These are phyloP conservation scores for Hypoxylon cercidicola DNA, from an alignment of 495 filamentous ascomycete species.

Conservation along the genomic window DNA sequence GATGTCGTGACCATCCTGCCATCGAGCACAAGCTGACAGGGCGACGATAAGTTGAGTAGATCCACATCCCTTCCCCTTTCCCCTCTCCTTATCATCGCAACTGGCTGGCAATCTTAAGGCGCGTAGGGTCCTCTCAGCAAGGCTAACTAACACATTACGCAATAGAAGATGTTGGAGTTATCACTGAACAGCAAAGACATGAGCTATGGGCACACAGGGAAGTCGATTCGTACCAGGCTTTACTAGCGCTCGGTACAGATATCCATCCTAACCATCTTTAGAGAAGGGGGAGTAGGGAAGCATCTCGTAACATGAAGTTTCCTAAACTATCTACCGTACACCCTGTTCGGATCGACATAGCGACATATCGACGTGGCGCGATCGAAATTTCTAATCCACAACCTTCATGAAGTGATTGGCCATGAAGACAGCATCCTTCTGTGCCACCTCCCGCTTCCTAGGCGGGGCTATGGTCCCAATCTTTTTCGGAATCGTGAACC, in stretches of 20 bases:
- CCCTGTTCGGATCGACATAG: constrained; percentile 6
- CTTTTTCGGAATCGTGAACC: constrained; percentile 33
- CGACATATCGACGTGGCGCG: neutral
- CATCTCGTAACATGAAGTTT: constrained; percentile 2
- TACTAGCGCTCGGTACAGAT: constrained; percentile 9
- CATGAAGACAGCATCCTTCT: constrained; percentile 32
- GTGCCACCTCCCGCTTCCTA: constrained; percentile 23
- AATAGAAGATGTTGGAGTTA: neutral
- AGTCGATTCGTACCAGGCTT: constrained; percentile 26
- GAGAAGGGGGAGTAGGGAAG: neutral
- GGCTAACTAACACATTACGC: neutral
- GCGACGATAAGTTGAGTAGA: constrained; percentile 16
- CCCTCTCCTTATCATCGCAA: constrained; percentile 1
- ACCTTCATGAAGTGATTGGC: constrained; percentile 47
- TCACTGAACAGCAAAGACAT: too few relatives aligned
- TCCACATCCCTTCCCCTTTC: constrained; percentile 2
- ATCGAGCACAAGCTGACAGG: constrained; percentile 13
- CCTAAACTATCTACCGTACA: constrained; percentile 20
- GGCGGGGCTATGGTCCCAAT: constrained; percentile 7
- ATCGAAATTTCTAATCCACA: constrained; percentile 35
- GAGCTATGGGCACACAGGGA: too few relatives aligned
- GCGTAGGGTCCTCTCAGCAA: too few relatives aligned
- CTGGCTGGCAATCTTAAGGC: too few relatives aligned
- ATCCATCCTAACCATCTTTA: constrained; percentile 11
- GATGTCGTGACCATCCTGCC: constrained; percentile 30